These are phyloP conservation scores for Ceratocystis lukuohia DNA, from an alignment of 2,329 filamentous ascomycete species.

Conservation along the genomic window DNA sequence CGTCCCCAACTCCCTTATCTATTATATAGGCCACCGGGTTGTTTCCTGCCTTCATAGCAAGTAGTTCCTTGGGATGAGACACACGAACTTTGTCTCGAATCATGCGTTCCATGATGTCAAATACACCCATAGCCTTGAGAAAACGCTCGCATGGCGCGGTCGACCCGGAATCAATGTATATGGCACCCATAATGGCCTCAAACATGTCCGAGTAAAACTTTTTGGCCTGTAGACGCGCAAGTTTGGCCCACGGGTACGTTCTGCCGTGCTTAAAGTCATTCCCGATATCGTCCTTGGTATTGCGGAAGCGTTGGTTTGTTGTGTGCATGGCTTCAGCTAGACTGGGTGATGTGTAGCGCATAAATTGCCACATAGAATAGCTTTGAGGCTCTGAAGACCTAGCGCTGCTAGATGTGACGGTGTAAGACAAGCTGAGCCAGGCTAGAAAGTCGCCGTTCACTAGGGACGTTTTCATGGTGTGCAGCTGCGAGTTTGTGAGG, in stretches of 20 bases:
- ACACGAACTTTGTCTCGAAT: conserved; percentile 45
- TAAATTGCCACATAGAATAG: conserved; percentile 52
- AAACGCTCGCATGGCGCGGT: conserved; percentile 45
- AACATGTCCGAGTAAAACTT: conserved; percentile 80
- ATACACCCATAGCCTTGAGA: conserved; percentile 49
- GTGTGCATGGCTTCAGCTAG: conserved; percentile 25
- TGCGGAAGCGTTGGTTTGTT: conserved; percentile 31
- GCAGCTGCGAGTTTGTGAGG: conserved; percentile 48
- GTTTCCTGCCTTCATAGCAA: not conserved
- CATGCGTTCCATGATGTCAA: conserved; percentile 48
- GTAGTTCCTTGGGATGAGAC: conserved; percentile 48
- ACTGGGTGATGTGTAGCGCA: conserved; percentile 41
- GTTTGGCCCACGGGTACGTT: conserved; percentile 62
- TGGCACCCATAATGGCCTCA: conserved; percentile 65
- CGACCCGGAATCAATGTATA: conserved; percentile 67
- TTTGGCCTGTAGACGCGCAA: conserved; percentile 50
- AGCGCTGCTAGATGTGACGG: conserved; percentile 19
- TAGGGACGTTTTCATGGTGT: conserved; percentile 58
- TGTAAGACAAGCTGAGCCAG: conserved; percentile 36
- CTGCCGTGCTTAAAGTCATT: conserved; percentile 35
- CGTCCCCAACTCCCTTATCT: conserved; percentile 37
- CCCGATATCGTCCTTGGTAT: conserved; percentile 37
- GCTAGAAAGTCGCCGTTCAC: conserved; percentile 72
- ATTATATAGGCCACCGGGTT: conserved; percentile 39
- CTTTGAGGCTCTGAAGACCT: not conserved